Conservation (phyloP, 495 filamentous ascomycete genomes). For the Neurospora cerealis region DNA sequence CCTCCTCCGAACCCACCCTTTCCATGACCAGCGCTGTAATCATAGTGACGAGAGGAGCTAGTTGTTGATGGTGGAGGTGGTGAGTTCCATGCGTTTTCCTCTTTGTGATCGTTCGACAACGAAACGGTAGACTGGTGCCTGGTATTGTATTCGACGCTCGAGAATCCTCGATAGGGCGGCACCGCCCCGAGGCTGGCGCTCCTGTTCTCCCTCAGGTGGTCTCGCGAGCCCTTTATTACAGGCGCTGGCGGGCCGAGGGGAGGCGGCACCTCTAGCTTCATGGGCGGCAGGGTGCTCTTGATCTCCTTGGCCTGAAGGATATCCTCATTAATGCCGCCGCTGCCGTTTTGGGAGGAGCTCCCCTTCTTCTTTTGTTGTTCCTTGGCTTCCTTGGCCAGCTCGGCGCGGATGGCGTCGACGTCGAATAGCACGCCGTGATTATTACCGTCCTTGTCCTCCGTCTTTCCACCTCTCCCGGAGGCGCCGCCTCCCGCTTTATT, state of each 20-base stretch:
- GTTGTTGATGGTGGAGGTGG: slow-evolving; percentile 9
- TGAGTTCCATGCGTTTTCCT: slow-evolving; percentile 11
- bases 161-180: slow-evolving; percentile 18
- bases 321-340: slow-evolving; percentile 20
- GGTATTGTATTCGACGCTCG: slow-evolving; percentile 3
- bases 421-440: slow-evolving; percentile 74
- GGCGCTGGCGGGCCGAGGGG: slow-evolving; percentile 12
- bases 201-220: slow-evolving; percentile 39
- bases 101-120: slow-evolving; percentile 12
- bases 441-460: slow-evolving; percentile 34
- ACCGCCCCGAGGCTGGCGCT: slow-evolving; percentile 29
- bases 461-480: slow-evolving; percentile 13
- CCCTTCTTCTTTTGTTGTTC: slow-evolving; percentile 33
- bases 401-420: slow-evolving; percentile 84
- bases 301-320: slow-evolving; percentile 67
- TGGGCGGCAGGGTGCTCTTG: slow-evolving; percentile 78
- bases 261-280: slow-evolving; percentile 58
- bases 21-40: not conserved
- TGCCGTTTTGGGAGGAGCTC: not conserved
- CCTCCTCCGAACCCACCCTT: not conserved
- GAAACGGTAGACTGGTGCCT: slow-evolving; percentile 12
- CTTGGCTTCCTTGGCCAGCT: slow-evolving; percentile 70
- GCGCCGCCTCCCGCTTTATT: slow-evolving; percentile 16
- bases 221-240: slow-evolving; percentile 20
- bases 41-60: not conserved